phyloP scores from a whole-genome alignment of 352 stramenopile species.

The Pythium sp. region DNA sequence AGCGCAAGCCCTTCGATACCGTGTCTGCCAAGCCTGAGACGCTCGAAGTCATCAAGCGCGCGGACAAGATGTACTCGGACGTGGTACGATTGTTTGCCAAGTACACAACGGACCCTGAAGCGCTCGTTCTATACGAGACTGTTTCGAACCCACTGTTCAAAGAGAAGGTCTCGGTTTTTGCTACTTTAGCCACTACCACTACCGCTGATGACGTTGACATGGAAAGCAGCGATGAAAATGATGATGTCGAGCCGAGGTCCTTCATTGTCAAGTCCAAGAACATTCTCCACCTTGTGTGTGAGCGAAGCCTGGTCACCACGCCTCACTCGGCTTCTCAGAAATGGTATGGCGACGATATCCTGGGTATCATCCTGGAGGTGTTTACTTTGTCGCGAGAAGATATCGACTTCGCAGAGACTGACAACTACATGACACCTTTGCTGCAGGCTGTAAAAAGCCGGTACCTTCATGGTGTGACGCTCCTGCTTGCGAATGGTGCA shows the following conservation, averaged over 20 bases:
- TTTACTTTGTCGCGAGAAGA: constrained; percentile 11
- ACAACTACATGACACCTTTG: not conserved
- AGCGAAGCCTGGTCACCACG: not conserved
- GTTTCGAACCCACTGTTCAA: constrained; percentile 9
- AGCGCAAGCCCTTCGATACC: constrained; percentile 18
- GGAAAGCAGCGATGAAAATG: not conserved
- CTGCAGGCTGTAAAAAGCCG: not conserved
- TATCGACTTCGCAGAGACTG: constrained; percentile 1
- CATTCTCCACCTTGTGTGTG: constrained; percentile 6
- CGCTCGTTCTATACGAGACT: constrained; percentile 26
- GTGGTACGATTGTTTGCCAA: constrained; percentile 49
- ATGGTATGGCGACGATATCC: constrained; percentile 14
- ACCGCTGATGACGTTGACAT: not conserved
- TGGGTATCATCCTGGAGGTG: constrained; percentile 8
- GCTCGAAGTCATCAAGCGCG: constrained; percentile 3
- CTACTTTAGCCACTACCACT: not conserved
- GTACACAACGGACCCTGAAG: constrained; percentile 32
- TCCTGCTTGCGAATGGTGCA: constrained; percentile 33
- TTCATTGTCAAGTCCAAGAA: constrained; percentile 2
- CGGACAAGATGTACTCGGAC: constrained; percentile 37
- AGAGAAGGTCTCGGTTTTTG: not conserved
- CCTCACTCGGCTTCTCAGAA: not conserved
- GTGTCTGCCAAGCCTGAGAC: constrained; percentile 11
- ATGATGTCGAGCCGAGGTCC: not conserved
- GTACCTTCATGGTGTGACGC: constrained; percentile 30